phyloP scores from a whole-genome alignment of 179 eudicot genomes.

The Actinidia chinensis region DNA sequence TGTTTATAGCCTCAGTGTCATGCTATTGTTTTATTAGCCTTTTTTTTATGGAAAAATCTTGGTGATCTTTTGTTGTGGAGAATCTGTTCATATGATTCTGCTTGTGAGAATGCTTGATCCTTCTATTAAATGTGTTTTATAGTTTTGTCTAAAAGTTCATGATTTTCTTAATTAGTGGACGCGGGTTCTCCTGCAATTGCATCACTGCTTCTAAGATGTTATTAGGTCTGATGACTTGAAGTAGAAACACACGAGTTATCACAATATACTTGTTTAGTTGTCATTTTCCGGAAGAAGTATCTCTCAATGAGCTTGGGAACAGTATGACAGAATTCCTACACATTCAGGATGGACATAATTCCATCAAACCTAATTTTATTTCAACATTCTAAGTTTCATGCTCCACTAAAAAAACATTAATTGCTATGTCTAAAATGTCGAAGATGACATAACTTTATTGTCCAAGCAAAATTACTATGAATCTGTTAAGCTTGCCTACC shows the following conservation, averaged over 20 bases:
- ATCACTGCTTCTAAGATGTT: slow-evolving; percentile 21
- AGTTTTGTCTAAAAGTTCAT: slow-evolving; percentile 21
- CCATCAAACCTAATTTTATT: slow-evolving; percentile 25
- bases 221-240: slow-evolving; percentile 24
- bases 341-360: slow-evolving; percentile 12
- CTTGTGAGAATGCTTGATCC: neutral
- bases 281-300: slow-evolving; percentile 21
- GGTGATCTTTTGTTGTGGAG: no score
- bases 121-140: slow-evolving; percentile 17
- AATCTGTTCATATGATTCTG: no score
- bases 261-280: slow-evolving; percentile 18
- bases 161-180: slow-evolving; percentile 33
- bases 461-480: slow-evolving; percentile 18
- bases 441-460: slow-evolving; percentile 18
- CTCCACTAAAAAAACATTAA: slow-evolving; percentile 9
- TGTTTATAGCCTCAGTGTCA: no score
- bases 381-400: slow-evolving; percentile 48
- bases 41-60: no score
- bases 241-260: slow-evolving; percentile 25
- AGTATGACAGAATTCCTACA: slow-evolving; percentile 27
- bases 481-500: slow-evolving; percentile 13
- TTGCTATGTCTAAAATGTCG: slow-evolving; percentile 16
- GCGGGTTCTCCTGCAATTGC: slow-evolving; percentile 22
- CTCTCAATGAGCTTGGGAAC: slow-evolving; percentile 41
- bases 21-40: no score